Conservation (phyloP, 345 rosid species). For the Salix viminalis region DNA sequence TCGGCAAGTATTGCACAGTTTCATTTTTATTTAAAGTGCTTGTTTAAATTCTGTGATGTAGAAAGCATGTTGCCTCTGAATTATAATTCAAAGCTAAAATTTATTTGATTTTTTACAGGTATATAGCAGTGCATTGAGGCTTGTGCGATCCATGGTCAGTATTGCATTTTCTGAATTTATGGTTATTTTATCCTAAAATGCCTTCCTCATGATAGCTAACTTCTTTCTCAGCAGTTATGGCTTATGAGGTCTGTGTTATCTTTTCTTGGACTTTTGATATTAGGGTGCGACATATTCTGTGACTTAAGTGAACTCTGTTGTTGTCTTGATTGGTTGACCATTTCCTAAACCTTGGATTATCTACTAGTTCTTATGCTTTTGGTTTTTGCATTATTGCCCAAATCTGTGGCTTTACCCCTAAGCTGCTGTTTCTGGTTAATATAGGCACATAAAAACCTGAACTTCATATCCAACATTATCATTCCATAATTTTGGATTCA, state of each 20-base stretch:
- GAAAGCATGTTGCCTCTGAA: too few species aligned
- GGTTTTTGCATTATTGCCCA: neutral
- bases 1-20: slow-evolving; percentile 45
- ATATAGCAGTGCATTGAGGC: slow-evolving; percentile 95
- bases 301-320: neutral
- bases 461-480: neutral
- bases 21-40: neutral
- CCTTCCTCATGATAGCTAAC: neutral
- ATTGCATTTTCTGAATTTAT: neutral
- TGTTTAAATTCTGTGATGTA: neutral
- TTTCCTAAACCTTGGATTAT: neutral
- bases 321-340: neutral
- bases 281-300: neutral
- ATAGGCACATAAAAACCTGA: neutral
- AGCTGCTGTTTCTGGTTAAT: neutral
- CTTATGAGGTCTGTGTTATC: neutral
- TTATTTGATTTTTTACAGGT: slow-evolving; percentile 43
- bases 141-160: slow-evolving; percentile 94
- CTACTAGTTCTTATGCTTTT: neutral
- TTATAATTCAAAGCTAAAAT: neutral
- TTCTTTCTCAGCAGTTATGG: neutral
- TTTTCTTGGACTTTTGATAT: neutral
- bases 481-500: neutral
- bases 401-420: neutral
- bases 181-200: neutral